phyloP scores from a whole-genome alignment of 192 early-diverging fungal genomes.

The Coemansia sp. region DNA sequence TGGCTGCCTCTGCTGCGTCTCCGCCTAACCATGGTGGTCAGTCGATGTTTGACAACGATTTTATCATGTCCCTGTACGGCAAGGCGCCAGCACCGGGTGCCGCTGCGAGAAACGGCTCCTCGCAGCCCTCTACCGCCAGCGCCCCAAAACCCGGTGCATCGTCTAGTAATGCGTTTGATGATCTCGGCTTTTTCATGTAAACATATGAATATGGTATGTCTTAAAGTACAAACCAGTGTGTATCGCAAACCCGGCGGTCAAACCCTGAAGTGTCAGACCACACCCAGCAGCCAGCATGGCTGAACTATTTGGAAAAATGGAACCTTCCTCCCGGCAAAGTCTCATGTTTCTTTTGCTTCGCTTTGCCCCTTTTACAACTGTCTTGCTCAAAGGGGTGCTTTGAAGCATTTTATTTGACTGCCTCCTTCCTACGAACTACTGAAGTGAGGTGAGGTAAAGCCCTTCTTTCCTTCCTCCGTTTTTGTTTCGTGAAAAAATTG shows the following conservation, averaged over 20 bases:
- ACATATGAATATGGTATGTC: background rate
- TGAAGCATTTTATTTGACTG: background rate
- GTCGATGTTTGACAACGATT: conserved; percentile 42
- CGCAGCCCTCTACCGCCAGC: conserved; percentile 1
- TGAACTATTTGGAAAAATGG: too few relatives aligned
- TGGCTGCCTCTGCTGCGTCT: conserved; percentile 4
- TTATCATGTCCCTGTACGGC: conserved; percentile 54
- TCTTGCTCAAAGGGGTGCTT: background rate
- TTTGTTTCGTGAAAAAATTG: background rate
- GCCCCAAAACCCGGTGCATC: conserved; percentile 8
- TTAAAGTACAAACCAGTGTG: too few relatives aligned
- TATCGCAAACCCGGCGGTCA: too few relatives aligned
- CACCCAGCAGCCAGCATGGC: too few relatives aligned
- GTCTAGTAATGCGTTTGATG: conserved; percentile 17
- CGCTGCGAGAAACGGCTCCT: background rate
- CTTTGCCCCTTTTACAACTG: background rate
- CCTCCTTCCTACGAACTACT: background rate
- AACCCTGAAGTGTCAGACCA: too few relatives aligned
- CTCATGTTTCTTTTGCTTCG: background rate
- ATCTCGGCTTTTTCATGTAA: conserved; percentile 34
- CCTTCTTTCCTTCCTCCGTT: background rate
- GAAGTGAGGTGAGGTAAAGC: background rate
- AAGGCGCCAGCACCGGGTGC: conserved; percentile 12
- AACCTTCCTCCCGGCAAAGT: background rate
- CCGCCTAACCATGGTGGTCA: conserved; percentile 17